phyloP scores from a whole-genome alignment of 148 eudicot species.

The Tetragonia tetragonoides region DNA sequence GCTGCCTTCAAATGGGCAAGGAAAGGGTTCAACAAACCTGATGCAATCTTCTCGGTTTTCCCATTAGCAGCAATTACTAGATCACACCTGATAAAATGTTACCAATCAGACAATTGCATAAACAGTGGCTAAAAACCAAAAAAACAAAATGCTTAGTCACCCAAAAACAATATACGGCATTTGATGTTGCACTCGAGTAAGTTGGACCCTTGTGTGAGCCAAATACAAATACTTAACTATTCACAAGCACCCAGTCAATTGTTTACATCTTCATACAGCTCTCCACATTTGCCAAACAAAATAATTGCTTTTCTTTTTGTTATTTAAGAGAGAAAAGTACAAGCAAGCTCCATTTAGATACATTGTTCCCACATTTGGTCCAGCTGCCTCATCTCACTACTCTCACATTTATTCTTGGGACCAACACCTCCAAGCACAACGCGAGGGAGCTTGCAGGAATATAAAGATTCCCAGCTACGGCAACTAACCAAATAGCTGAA shows the following conservation, averaged over 20 bases:
- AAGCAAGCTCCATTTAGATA: neutral
- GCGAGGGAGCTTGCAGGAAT: neutral
- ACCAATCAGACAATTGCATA: slow-evolving; percentile 14
- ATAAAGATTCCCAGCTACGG: neutral
- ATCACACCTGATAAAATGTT: slow-evolving; percentile 68
- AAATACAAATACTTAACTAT: neutral
- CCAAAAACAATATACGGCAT: too few species aligned
- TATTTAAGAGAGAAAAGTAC: neutral
- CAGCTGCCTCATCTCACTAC: neutral
- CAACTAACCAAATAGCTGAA: too few species aligned
- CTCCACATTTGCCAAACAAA: neutral
- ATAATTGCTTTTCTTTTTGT: neutral
- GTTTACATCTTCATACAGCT: neutral
- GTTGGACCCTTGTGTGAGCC: neutral
- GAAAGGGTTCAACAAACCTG: slow-evolving; percentile 90
- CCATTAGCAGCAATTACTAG: slow-evolving; percentile 75
- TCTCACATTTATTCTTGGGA: neutral
- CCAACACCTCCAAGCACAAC: neutral
- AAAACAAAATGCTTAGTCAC: neutral
- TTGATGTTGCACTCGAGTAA: neutral
- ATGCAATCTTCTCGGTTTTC: slow-evolving; percentile 83
- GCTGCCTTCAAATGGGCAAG: slow-evolving; percentile 90
- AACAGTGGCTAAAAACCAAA: neutral
- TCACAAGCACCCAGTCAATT: slow-evolving; percentile 2
- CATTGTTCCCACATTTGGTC: slow-evolving; percentile 1